These are phyloP conservation scores for Paxillus rubicundulus DNA, from an alignment of 768 basidiomycete species.

Conservation along the genomic window DNA sequence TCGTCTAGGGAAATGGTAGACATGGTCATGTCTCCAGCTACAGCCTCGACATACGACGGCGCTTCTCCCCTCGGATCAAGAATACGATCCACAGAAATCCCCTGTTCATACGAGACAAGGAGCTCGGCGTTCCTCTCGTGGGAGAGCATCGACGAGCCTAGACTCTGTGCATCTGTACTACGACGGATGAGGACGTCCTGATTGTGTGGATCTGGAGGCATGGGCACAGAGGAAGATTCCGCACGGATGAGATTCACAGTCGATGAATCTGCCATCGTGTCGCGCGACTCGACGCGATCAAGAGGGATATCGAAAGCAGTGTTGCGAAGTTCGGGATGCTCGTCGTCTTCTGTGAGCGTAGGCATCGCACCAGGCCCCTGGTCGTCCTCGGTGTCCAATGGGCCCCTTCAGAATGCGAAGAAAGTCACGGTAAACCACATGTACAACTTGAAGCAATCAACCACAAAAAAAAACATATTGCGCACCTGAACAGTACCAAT, in stretches of 20 bases:
- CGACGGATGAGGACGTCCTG: slow-evolving; percentile 2
- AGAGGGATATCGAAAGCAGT: slow-evolving; percentile 18
- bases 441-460: no score
- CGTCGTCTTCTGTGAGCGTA: slow-evolving; percentile 23
- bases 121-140: slow-evolving; percentile 23
- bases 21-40: slow-evolving; percentile 14
- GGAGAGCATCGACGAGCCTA: slow-evolving; percentile 14
- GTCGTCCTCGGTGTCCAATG: slow-evolving; percentile 25
- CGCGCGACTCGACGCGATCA: slow-evolving; percentile 22
- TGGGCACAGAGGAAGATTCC: slow-evolving; percentile 6
- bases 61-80: slow-evolving; percentile 56
- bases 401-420: slow-evolving; percentile 19
- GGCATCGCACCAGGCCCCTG: slow-evolving; percentile 10
- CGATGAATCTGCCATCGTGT: slow-evolving; percentile 22
- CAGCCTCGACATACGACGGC: slow-evolving; percentile 61
- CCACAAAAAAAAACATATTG: no score
- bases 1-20: slow-evolving; percentile 17
- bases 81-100: slow-evolving; percentile 1
- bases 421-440: neutral
- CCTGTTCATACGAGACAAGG: slow-evolving; percentile 15
- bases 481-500: slow-evolving; percentile 62
- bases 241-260: slow-evolving; percentile 21
- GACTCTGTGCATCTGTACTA: slow-evolving; percentile 18
- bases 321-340: slow-evolving; percentile 6
- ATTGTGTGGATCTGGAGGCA: slow-evolving; percentile 12